These are phyloP conservation scores for Pyrus betulifolia DNA, from an alignment of 306 rosid genomes.

Conservation along the genomic window DNA sequence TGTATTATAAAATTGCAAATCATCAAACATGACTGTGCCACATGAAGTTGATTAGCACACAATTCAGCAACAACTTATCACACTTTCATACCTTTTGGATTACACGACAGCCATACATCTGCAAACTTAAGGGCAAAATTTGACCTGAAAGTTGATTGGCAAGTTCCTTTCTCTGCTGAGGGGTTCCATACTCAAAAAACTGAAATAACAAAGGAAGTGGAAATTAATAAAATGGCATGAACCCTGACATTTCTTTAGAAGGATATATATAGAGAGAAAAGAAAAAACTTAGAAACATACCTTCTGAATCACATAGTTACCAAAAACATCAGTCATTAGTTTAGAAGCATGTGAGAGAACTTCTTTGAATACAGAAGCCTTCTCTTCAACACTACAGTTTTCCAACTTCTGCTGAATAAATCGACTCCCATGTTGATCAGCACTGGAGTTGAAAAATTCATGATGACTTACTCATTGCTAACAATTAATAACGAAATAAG, in stretches of 20 bases:
- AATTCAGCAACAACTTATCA: not conserved
- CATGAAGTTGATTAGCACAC: not conserved
- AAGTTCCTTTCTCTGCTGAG: conserved; percentile 49
- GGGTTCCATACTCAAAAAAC: conserved; percentile 57
- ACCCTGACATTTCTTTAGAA: not conserved
- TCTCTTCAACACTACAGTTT: conserved; percentile 50
- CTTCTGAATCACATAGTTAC: conserved; percentile 70
- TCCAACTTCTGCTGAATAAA: conserved; percentile 74
- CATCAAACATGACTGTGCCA: not conserved
- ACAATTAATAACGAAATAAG: not conserved
- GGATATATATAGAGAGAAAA: not conserved
- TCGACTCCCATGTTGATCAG: conserved; percentile 77
- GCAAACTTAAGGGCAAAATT: conserved; percentile 55
- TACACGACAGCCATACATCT: conserved; percentile 74
- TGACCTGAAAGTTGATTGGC: conserved; percentile 52
- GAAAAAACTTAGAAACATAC: conserved; percentile 16
- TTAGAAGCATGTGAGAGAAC: conserved; percentile 51
- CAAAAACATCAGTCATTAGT: conserved; percentile 60
- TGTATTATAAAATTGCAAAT: not conserved
- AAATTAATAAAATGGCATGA: not conserved
- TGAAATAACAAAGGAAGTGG: conserved; percentile 8
- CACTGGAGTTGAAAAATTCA: conserved; percentile 30
- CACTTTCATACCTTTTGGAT: conserved; percentile 54
- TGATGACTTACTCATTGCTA: not conserved
- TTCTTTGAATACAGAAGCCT: conserved; percentile 53